Conservation (phyloP, 805 yeast genomes). For the Spathaspora passalidarum region DNA sequence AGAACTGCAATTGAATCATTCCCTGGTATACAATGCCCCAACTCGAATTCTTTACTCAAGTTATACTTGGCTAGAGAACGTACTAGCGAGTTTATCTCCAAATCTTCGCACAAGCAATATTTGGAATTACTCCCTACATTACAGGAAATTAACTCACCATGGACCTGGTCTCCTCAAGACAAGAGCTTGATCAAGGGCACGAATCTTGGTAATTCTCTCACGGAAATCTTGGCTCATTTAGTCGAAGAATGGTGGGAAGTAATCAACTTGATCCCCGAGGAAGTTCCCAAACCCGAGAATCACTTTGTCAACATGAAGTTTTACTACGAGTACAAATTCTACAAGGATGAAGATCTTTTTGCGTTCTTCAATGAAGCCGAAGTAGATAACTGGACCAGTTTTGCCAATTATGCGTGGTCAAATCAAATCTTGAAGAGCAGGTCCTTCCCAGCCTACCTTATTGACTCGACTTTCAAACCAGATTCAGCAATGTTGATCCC, state of each 20-base stretch:
- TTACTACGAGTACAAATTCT: constrained; percentile 40
- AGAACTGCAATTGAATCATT: constrained; percentile 23
- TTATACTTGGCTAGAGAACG: constrained; percentile 32
- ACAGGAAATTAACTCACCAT: constrained; percentile 54
- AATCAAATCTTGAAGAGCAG: constrained; percentile 67
- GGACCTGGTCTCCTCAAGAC: constrained; percentile 59
- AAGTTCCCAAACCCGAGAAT: constrained; percentile 24
- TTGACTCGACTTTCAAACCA: constrained; percentile 29
- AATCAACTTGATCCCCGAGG: constrained; percentile 28
- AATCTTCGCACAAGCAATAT: constrained; percentile 28
- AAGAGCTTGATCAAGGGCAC: constrained; percentile 58
- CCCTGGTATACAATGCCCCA: constrained; percentile 10
- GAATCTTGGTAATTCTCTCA: constrained; percentile 58
- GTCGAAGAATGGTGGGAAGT: constrained; percentile 62
- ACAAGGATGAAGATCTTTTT: constrained; percentile 33
- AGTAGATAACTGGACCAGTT: constrained; percentile 55
- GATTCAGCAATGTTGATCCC: constrained; percentile 73
- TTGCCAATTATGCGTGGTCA: constrained; percentile 75
- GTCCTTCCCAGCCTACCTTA: constrained; percentile 73
- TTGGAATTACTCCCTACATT: constrained; percentile 33
- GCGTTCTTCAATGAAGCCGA: constrained; percentile 21
- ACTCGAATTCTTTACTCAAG: constrained; percentile 32
- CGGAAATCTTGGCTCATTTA: constrained; percentile 41
- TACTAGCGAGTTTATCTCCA: constrained; percentile 7
- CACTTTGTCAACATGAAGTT: constrained; percentile 42